Evolutionary conservation across 1,284 basidiomycete species (phyloP).

Genomic region (Cutaneotrichosporon spelunceum): DNA sequence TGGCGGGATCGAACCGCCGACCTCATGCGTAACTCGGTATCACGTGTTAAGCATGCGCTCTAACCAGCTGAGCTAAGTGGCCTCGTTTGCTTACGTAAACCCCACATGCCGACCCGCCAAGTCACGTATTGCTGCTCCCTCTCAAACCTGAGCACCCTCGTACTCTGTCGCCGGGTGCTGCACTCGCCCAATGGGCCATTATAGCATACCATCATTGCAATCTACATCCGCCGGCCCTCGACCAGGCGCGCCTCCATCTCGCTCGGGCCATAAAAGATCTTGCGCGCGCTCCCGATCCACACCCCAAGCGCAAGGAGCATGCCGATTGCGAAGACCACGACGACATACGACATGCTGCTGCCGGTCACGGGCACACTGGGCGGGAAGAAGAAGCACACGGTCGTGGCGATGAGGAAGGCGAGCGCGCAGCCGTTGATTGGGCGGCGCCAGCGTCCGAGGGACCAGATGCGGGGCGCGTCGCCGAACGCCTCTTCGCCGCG

Average conservation of each 20-base stretch:
- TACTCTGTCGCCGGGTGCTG: too few relatives aligned
- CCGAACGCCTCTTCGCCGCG: conserved; percentile 51
- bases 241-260: conserved; percentile 36
- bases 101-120: too few relatives aligned
- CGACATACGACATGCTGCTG: conserved; percentile 53
- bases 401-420: conserved; percentile 51
- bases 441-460: conserved; percentile 40
- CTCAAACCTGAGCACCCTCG: too few relatives aligned
- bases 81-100: too few relatives aligned
- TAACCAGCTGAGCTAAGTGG: too few relatives aligned
- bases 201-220: too few relatives aligned
- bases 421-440: conserved; percentile 49
- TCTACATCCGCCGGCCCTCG: not conserved
- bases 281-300: conserved; percentile 48
- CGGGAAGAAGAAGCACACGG: conserved; percentile 56
- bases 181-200: too few relatives aligned
- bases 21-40: too few relatives aligned
- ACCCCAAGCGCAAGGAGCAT: conserved; percentile 41
- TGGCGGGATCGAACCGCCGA: too few relatives aligned
- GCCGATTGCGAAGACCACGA: conserved; percentile 45
- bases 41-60: too few relatives aligned
- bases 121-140: too few relatives aligned
- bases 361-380: conserved; percentile 50
- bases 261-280: conserved; percentile 49
- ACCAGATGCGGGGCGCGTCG: conserved; percentile 42